Base-by-base conservation (phyloP, 2,329 filamentous ascomycete species). In the Aspergillus hiratsukae region DNA sequence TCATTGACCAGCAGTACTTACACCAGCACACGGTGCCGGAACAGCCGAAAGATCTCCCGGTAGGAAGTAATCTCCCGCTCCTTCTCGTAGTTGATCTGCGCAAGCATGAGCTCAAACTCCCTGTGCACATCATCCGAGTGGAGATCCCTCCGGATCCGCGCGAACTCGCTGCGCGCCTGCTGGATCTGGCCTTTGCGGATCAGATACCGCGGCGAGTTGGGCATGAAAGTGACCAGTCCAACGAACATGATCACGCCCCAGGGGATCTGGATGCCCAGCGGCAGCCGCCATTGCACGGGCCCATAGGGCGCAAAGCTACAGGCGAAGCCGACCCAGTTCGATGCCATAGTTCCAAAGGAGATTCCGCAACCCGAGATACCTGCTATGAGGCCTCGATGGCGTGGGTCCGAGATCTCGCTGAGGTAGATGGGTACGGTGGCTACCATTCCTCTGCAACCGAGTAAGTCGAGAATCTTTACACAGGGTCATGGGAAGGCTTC, bases 251-350 rank as follows among this genome's bases (percentile, higher is more conserved):
- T 72, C 4, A 84, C 64, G 2, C 81, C 81, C 78, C 80, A 84
- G 0, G 81, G 81, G 10, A 83, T 78, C 65, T 84, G 81, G 27
- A 83, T 75, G 0, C 73, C 81, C 3, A 84, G 74, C 0, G 81
- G 82, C 0, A 84, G 69, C 10, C 81, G 76, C 82, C 81, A 84
- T 64, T 84, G 82, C 0, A 77, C 66, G 3, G 75, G 64, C 0
- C 82, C 81, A 55, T 83, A 82, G 0, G 81, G 74, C 0, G 81
- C 80, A 54, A 78, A 83, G 21, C 78, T 76, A 58, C 81, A 82
- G 0, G 80, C 80, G 60, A 79, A 83, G 3, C 81, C 81, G 3
- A 83, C 76, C 82, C 81, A 84, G 64, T 84, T 84, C 4, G 79
- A 81, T 59, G 74, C 70, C 80, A 83, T 82, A 3, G 80, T 82